Evolutionary conservation across 768 basidiomycete genomes (phyloP).

Genomic region (Hypholoma sublateritium): DNA sequence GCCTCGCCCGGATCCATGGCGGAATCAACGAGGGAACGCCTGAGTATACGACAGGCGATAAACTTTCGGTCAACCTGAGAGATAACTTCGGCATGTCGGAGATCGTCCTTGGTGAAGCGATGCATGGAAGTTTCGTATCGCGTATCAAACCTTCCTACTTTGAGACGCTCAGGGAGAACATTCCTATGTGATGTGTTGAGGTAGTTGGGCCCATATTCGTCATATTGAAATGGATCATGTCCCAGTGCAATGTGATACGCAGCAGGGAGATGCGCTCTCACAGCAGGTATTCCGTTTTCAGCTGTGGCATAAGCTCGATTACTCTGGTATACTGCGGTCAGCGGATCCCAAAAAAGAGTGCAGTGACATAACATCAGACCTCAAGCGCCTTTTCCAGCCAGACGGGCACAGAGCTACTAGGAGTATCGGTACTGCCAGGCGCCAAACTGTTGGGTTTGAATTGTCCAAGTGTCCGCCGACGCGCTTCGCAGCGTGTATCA

Average conservation of each 20-base stretch:
- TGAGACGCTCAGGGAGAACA: conserved; percentile 8
- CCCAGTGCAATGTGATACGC: conserved; percentile 8
- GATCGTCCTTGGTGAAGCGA: conserved; percentile 39
- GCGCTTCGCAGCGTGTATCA: conserved; percentile 8
- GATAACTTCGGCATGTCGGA: conserved; percentile 60
- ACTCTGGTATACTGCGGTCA: conserved; percentile 34
- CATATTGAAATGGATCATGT: conserved; percentile 5
- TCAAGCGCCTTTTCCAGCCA: conserved; percentile 67
- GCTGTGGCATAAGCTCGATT: conserved; percentile 54
- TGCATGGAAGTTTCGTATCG: conserved; percentile 15
- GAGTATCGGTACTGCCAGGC: conserved; percentile 6
- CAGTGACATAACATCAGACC: conserved; percentile 32
- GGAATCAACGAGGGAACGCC: conserved; percentile 4
- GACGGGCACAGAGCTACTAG: conserved; percentile 37
- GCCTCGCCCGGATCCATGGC: neutral
- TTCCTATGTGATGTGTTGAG: conserved; percentile 1
- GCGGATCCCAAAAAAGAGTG: conserved; percentile 5
- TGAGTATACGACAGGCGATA: conserved; percentile 64
- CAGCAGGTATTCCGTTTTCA: conserved; percentile 47
- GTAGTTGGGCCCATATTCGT: conserved; percentile 13
- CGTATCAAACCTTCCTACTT: conserved; percentile 10
- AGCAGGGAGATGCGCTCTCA: conserved; percentile 19
- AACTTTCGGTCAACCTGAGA: conserved; percentile 92
- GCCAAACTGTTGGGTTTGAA: conserved; percentile 21
- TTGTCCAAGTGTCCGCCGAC: conserved; percentile 27